phyloP scores from a whole-genome alignment of 441 rosid species.

The Pelargonium fulgidum region DNA sequence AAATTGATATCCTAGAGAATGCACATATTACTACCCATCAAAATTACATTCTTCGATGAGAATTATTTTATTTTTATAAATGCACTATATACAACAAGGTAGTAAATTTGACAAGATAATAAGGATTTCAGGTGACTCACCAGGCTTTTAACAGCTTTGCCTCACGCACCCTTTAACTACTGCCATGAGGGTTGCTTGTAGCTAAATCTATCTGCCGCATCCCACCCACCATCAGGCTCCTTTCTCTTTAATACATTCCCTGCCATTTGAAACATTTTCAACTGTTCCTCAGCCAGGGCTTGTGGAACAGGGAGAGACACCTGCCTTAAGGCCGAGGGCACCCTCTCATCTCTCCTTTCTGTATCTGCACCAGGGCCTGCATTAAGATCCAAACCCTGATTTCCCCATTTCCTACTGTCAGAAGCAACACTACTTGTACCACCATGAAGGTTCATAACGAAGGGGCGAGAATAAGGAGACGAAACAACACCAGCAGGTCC shows the following conservation, averaged over 20 bases:
- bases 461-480: conserved; percentile 36
- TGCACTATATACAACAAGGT: no score
- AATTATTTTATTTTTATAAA: no score
- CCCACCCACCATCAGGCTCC: conserved; percentile 49
- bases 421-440: conserved; percentile 17
- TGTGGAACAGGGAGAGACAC: conserved; percentile 29
- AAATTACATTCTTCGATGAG: no score
- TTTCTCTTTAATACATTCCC: conserved; percentile 32
- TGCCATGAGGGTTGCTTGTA: conserved; percentile 40
- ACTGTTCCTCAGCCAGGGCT: conserved; percentile 30
- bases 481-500: conserved; percentile 30
- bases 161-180: conserved; percentile 14
- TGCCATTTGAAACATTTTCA: conserved; percentile 28
- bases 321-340: conserved; percentile 25
- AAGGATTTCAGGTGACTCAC: not conserved
- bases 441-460: conserved; percentile 23
- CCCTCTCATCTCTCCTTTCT: conserved; percentile 32
- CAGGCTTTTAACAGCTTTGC: not conserved
- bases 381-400: conserved; percentile 36
- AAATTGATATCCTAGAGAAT: no score
- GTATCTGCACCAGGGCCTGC: conserved; percentile 36
- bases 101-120: no score
- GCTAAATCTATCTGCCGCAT: conserved; percentile 20
- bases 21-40: no score
- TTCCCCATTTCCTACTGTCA: conserved; percentile 36